Conservation (phyloP, 1,284 basidiomycete genomes). For the Marasmius tenuissimus region DNA sequence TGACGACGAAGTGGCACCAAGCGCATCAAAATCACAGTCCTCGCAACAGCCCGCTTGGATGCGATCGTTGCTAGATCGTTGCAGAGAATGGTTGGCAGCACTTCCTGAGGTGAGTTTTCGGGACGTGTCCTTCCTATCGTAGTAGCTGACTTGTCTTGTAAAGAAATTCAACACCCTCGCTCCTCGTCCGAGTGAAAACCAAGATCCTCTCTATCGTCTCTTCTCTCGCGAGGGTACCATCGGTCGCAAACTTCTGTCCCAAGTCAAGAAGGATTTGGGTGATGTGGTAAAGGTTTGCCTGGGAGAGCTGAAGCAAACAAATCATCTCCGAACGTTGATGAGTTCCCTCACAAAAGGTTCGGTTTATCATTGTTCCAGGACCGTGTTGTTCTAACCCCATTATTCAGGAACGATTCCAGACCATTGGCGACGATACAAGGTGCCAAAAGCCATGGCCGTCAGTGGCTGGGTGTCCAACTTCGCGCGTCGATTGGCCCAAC, state of each 20-base stretch:
- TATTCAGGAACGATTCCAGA: conserved; percentile 76
- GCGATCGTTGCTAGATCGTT: conserved; percentile 77
- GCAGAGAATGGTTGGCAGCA: conserved; percentile 78
- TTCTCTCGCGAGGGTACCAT: conserved; percentile 88
- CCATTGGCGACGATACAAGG: conserved; percentile 90
- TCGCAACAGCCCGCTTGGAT: conserved; percentile 91
- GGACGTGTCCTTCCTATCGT: not conserved
- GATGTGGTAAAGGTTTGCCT: conserved; percentile 85
- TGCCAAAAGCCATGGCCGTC: conserved; percentile 77
- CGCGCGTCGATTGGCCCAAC: conserved; percentile 73
- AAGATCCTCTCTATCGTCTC: conserved; percentile 84
- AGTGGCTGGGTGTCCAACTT: conserved; percentile 87
- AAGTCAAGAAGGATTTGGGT: conserved; percentile 77
- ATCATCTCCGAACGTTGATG: conserved; percentile 87
- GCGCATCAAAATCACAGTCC: conserved; percentile 56
- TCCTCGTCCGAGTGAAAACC: conserved; percentile 66
- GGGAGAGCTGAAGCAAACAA: conserved; percentile 90
- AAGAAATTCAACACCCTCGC: conserved; percentile 65
- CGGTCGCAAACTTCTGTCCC: conserved; percentile 72
- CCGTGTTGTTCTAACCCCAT: not conserved
- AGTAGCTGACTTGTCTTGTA: conserved; percentile 9
- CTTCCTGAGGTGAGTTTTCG: conserved; percentile 65
- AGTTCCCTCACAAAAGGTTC: conserved; percentile 86
- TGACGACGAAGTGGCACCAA: conserved; percentile 65
- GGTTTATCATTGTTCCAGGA: conserved; percentile 10